Evolutionary conservation across 257 asterid genomes (phyloP).

Genomic region (Dorcoceras hygrometricum): DNA sequence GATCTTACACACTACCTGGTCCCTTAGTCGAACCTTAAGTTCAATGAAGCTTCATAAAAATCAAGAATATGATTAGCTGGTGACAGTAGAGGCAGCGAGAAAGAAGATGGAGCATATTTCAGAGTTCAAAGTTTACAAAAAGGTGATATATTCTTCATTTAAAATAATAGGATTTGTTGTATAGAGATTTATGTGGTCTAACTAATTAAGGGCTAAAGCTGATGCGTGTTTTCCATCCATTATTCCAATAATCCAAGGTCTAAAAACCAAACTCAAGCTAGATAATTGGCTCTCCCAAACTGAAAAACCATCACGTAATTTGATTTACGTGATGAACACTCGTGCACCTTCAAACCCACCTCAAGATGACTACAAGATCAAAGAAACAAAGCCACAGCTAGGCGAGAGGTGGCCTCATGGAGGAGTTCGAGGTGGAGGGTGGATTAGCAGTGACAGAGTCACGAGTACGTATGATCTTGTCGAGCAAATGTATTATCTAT

Average conservation of each 20-base stretch:
- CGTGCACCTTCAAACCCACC: conserved; percentile 28
- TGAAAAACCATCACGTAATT: not conserved
- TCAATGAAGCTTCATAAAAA: not conserved
- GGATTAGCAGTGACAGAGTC: conserved; percentile 53
- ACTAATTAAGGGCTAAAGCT: no score
- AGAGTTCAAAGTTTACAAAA: not conserved
- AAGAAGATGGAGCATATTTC: not conserved
- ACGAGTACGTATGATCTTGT: conserved; percentile 80
- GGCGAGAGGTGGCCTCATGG: conserved; percentile 83
- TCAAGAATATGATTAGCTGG: not conserved
- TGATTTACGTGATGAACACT: conserved; percentile 28
- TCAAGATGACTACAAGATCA: conserved; percentile 56
- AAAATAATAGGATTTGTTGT: not conserved
- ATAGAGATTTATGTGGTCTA: not conserved
- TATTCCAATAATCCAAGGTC: not conserved
- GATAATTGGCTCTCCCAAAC: not conserved
- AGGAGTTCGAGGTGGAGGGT: conserved; percentile 58
- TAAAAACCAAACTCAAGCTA: not conserved
- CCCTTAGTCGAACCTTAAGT: conserved; percentile 1
- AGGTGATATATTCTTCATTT: not conserved
- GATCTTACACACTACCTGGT: conserved; percentile 14
- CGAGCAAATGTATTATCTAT: conserved; percentile 76
- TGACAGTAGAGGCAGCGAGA: not conserved
- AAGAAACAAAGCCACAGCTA: conserved; percentile 66
- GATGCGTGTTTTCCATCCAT: not conserved